Conservation (phyloP, 352 stramenopile genomes). For the Phytophthora sp. region DNA sequence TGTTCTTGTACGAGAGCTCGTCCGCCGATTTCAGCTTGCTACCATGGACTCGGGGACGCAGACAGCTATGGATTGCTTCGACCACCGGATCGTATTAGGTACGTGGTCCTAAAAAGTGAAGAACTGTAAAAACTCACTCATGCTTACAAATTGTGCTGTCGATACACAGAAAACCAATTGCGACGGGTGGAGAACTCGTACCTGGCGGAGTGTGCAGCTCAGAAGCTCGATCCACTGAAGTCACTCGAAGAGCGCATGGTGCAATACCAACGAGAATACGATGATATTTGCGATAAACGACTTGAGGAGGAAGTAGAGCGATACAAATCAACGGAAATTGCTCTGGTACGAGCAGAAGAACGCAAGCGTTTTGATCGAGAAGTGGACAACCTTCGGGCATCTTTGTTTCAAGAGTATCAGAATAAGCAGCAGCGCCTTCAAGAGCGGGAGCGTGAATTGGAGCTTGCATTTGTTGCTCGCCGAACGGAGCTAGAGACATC, state of each 20-base stretch:
- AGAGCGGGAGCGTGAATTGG: slow-evolving; percentile 67
- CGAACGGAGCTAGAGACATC: slow-evolving; percentile 63
- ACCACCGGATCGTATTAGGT: slow-evolving; percentile 68
- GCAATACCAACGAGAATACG: slow-evolving; percentile 72
- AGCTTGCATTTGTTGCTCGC: slow-evolving; percentile 56
- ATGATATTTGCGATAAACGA: slow-evolving; percentile 59
- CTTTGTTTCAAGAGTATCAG: slow-evolving; percentile 57
- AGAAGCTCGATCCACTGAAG: slow-evolving; percentile 43
- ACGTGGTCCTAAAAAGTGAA: not conserved
- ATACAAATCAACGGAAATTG: slow-evolving; percentile 61
- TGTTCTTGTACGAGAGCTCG: slow-evolving; percentile 52
- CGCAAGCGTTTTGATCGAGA: slow-evolving; percentile 59
- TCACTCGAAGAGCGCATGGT: slow-evolving; percentile 70
- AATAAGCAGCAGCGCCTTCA: slow-evolving; percentile 52
- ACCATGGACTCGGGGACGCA: slow-evolving; percentile 59
- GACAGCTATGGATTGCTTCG: slow-evolving; percentile 67
- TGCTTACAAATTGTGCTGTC: not conserved
- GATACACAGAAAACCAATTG: slow-evolving; percentile 63
- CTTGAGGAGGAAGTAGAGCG: slow-evolving; percentile 61
- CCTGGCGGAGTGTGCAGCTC: slow-evolving; percentile 45
- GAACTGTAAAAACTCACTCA: not conserved
- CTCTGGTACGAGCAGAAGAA: slow-evolving; percentile 65
- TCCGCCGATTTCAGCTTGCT: slow-evolving; percentile 36
- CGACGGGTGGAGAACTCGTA: slow-evolving; percentile 70
- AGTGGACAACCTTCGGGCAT: slow-evolving; percentile 45